Evolutionary conservation across 257 asterid genomes (phyloP).

Genomic region (Lycium ferocissimum): DNA sequence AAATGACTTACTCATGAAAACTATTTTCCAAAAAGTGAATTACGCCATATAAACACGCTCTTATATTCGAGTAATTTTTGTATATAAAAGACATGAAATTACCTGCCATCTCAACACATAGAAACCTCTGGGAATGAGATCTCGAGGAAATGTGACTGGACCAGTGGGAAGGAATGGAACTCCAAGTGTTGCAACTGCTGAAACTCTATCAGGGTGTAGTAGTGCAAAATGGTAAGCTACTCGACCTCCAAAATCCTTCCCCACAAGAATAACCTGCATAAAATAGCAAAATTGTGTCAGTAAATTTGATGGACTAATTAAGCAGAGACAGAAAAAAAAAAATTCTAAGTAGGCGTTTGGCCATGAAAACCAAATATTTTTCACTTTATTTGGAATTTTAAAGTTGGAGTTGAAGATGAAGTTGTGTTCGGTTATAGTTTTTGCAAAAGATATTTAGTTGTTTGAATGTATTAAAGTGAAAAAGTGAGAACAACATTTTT

Average conservation of each 20-base stretch:
- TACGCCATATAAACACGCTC: neutral
- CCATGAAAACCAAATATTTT: no score
- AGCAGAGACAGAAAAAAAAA: no score
- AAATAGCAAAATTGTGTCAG: no score
- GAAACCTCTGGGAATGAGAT: conserved; percentile 72
- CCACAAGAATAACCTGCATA: conserved; percentile 71
- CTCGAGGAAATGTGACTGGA: conserved; percentile 30
- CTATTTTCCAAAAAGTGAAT: neutral
- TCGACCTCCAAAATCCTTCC: conserved; percentile 74
- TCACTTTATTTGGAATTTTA: no score
- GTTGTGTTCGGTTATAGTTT: no score
- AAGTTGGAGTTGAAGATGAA: no score
- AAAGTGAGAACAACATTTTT: no score
- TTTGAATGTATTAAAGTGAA: no score
- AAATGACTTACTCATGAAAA: neutral
- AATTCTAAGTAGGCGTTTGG: no score
- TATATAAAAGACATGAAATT: neutral
- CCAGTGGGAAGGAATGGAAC: conserved; percentile 62
- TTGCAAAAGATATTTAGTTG: no score
- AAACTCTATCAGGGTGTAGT: conserved; percentile 63
- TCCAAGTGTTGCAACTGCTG: conserved; percentile 63
- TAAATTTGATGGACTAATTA: no score
- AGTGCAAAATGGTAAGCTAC: conserved; percentile 57
- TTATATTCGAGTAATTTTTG: no score
- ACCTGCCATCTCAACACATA: conserved; percentile 79